Evolutionary conservation across 78 protist genomes (phyloP), one percentile per base, ranked within the genome.

Genomic region (Planoprotostelium fungivorum): DNA sequence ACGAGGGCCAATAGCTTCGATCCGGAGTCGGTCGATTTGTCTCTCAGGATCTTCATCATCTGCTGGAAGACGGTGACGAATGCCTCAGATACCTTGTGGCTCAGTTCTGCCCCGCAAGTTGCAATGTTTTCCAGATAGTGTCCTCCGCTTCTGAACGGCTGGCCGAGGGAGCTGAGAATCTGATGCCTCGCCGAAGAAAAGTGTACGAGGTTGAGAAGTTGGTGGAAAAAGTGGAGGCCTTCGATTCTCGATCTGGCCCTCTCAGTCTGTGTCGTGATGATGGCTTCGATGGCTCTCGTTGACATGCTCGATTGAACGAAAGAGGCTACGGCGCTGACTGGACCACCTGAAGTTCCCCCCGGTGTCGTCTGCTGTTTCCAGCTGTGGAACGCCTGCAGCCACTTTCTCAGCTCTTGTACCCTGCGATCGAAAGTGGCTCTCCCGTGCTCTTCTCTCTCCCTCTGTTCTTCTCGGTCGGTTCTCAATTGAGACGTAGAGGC

Each of bases 121-220:
- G 36, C 29, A 37, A 85, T 85, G 87, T 5, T 25, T 35, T 85
- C 87, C 36, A 85, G 16, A 16, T 85, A 85, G 16, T 85, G 87
- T 85, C 87, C 87, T 16, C 73, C 73, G 37, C 63, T 37, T 85
- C 87, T 36, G 36, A 85, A 36, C 5, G 87, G 87, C 37, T 35
- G 34, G 5, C 87, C 87, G 29, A 85, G 29, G 29, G 87, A 85
- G 87, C 87, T 85, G 37, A 85, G 87, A 23, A 85, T 35, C 87
- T 85, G 87, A 16, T 85, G 87, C 16, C 87, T 35, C 16, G 37
- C 87, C 5, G 87, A 85, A 16, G 34, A 23, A 16, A 85, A 85
- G 36, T 16, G 5, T 5, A 16, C 16, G 35, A 85, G 16, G 87
- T 36, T 37, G 34, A 85, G 16, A 5, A 85, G 16, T 85, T 85